Base-by-base conservation (phyloP, 176 grass and related monocot species). In the Oryza longistaminata region DNA sequence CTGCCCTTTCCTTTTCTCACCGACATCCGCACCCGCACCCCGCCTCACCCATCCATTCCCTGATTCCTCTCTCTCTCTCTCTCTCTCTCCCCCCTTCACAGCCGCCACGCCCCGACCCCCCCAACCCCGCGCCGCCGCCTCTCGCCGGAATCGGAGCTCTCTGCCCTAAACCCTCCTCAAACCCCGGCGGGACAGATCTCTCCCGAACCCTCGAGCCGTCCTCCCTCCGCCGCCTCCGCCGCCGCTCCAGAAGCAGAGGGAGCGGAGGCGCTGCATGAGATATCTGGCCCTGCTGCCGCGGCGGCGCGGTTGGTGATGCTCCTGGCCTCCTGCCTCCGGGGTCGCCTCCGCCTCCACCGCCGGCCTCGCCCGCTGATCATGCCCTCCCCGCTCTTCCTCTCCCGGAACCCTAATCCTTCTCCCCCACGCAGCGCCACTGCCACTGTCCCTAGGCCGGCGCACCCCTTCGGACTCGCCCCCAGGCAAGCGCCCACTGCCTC, bases 311-410 rank as follows among this genome's bases (percentile, higher is more conserved):
- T 70, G 89, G 88, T 87, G 84, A 93, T 93, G 91, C 88, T 85
- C 70, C 82, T 87, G 80, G 85, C 88, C 81, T 89, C 85, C 80
- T 81, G 87, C 60, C 85, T 93, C 72, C 58, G 91, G 87, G 87
- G 91, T 65, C 77, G 88, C 88, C 16, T 87, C 62, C 80, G 75
- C 84, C 68, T 71, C 48, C 81, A 73, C 77, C 91, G 81, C 70
- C 53, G 61, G 22, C 87, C 86, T 65, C 91, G 75, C 65, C 31
- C 66, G 66, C 77, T 52, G 71, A 78, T 83, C 85, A 95, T 95
- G 93, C 80, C 87, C 77, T 66, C 87, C 66, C 84, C 73, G 16
- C 35, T 83, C n/a, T 86, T 87, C 85, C 61, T 81, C 70, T 91
- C 74, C 78, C 73, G 64, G 71, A 88, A 79, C 89, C 84, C 92